These are phyloP conservation scores for Cubamyces lactineus DNA, from an alignment of 768 basidiomycete species.

Conservation along the genomic window DNA sequence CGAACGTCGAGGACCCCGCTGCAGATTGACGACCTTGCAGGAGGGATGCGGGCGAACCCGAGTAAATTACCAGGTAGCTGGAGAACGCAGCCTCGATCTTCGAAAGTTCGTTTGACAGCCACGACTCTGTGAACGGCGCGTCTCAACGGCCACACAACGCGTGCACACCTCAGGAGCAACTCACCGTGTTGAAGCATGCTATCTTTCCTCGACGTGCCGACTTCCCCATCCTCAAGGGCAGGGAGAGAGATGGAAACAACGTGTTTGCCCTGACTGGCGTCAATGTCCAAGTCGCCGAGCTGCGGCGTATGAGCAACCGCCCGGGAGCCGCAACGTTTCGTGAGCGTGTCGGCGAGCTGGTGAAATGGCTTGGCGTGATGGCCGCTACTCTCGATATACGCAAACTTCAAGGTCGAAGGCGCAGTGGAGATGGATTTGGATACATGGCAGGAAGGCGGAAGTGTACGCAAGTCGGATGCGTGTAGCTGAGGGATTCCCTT, in stretches of 20 bases:
- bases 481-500: conserved; percentile 52
- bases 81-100: conserved; percentile 52
- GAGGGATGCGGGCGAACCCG: conserved; percentile 50
- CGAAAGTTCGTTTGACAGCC: conserved; percentile 47
- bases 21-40: conserved; percentile 46
- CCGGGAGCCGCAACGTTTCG: conserved; percentile 56
- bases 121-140: conserved; percentile 22
- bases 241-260: conserved; percentile 63
- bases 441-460: conserved; percentile 56
- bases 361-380: conserved; percentile 35
- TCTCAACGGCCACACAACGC: neutral
- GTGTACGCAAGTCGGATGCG: conserved; percentile 71
- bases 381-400: conserved; percentile 50
- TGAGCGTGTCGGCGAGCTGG: conserved; percentile 47
- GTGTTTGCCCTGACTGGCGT: conserved; percentile 57
- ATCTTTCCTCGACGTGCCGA: conserved; percentile 47
- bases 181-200: conserved; percentile 59
- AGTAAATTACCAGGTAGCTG: conserved; percentile 67
- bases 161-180: neutral
- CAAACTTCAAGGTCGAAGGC: conserved; percentile 61
- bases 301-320: conserved; percentile 37
- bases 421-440: conserved; percentile 50
- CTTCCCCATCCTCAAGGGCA: conserved; percentile 40
- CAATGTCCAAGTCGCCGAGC: conserved; percentile 28
- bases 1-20: conserved; percentile 12